Conservation (phyloP, 202 grass and related monocot species). For the Panicum virgatum region DNA sequence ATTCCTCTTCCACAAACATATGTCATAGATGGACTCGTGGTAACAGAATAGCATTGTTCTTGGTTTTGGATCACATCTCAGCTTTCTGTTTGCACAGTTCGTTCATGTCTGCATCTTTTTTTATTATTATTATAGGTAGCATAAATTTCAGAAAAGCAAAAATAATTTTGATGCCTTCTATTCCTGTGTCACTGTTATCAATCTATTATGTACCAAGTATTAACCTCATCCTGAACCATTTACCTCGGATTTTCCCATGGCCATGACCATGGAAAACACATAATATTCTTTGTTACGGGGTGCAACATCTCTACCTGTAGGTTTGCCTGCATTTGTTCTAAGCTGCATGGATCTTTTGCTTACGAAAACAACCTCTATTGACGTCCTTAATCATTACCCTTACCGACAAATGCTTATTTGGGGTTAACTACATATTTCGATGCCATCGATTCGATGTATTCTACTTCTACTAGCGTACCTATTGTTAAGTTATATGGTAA, state of each 20-base stretch:
- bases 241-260: not conserved
- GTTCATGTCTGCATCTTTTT: not conserved
- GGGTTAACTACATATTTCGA: not conserved
- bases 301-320: not conserved
- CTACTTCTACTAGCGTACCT: not conserved
- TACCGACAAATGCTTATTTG: not conserved
- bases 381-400: not conserved
- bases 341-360: not conserved
- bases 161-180: not conserved
- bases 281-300: not conserved
- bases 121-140: not conserved
- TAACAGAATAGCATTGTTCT: not conserved
- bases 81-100: not conserved
- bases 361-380: not conserved
- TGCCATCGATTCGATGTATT: not conserved
- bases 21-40: not conserved
- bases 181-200: not conserved
- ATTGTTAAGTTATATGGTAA: not conserved
- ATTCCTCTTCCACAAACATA: not conserved
- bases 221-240: not conserved
- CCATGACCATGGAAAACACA: not conserved
- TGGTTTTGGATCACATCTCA: not conserved
- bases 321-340: not conserved
- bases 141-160: not conserved
- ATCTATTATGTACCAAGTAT: too few species aligned